Conservation (phyloP, 2,329 filamentous ascomycete genomes). For the Aspergillus versicolor region DNA sequence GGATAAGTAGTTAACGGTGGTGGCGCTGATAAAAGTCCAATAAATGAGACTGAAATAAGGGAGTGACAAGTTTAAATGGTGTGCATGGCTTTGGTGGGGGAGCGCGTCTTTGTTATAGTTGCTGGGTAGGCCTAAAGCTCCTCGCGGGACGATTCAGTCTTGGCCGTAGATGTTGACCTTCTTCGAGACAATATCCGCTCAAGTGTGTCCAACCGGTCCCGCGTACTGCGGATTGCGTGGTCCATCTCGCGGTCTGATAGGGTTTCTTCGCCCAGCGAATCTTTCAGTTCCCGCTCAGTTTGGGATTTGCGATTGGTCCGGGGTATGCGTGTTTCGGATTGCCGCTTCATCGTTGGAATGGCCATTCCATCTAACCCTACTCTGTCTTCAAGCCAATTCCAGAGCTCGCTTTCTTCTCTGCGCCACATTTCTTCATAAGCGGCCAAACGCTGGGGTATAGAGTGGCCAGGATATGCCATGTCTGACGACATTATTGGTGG, state of each 20-base stretch:
- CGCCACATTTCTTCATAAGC: slow-evolving; percentile 95
- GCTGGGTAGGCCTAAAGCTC: slow-evolving; percentile 22
- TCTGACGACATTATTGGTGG: slow-evolving; percentile 36
- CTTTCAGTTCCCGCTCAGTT: slow-evolving; percentile 50
- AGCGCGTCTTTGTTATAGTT: slow-evolving; percentile 2
- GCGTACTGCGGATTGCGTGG: slow-evolving; percentile 80
- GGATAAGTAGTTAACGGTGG: background rate
- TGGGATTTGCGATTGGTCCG: slow-evolving; percentile 32
- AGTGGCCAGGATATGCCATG: slow-evolving; percentile 40
- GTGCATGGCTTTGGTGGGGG: background rate
- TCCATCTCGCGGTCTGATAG: slow-evolving; percentile 74
- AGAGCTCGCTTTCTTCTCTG: slow-evolving; percentile 81
- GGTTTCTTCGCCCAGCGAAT: slow-evolving; percentile 60
- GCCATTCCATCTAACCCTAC: slow-evolving; percentile 65
- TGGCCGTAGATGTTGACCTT: slow-evolving; percentile 33
- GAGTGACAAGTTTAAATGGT: background rate
- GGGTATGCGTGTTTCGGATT: slow-evolving; percentile 44
- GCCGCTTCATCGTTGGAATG: slow-evolving; percentile 33
- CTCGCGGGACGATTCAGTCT: slow-evolving; percentile 19
- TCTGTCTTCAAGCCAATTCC: slow-evolving; percentile 90
- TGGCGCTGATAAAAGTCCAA: background rate
- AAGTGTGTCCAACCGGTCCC: slow-evolving; percentile 76
- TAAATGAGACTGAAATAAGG: background rate
- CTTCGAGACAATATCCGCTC: slow-evolving; percentile 69
- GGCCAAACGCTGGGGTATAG: slow-evolving; percentile 65